These are phyloP conservation scores for Trichocladium antarcticum DNA, from an alignment of 495 filamentous ascomycete genomes.

Conservation along the genomic window DNA sequence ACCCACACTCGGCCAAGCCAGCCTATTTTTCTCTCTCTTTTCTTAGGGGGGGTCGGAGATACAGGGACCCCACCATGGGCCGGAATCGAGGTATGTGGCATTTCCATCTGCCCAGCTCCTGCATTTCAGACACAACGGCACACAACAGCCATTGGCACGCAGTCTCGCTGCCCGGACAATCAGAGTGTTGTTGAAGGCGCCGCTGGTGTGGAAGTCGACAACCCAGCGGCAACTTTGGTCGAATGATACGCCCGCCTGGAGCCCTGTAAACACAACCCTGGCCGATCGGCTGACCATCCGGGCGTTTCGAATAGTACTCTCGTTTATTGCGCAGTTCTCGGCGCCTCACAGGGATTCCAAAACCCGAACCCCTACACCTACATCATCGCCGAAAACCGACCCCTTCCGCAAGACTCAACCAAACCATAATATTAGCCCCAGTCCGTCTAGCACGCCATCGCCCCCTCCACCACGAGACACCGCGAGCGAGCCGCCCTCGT, in stretches of 20 bases:
- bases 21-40: too few relatives aligned
- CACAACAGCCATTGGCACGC: conserved; percentile 1
- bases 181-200: neutral
- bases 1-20: too few relatives aligned
- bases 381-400: conserved; percentile 28
- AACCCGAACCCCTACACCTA: conserved; percentile 27
- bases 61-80: conserved; percentile 21
- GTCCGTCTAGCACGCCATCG: conserved; percentile 8
- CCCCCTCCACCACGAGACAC: conserved; percentile 13
- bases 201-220: neutral
- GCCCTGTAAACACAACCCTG: neutral
- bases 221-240: neutral
- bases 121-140: neutral
- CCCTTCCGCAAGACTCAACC: conserved; percentile 13
- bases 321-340: conserved; percentile 50
- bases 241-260: neutral
- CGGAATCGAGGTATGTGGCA: conserved; percentile 41
- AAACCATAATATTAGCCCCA: conserved; percentile 24
- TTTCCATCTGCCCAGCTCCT: neutral
- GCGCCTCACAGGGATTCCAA: conserved; percentile 33
- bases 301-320: conserved; percentile 36
- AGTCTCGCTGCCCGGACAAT: conserved; percentile 5
- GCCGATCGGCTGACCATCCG: conserved; percentile 1
- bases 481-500: conserved; percentile 18
- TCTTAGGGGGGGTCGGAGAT: too few relatives aligned